These are phyloP conservation scores for Halenospora varia DNA, from an alignment of 495 filamentous ascomycete genomes.

Conservation along the genomic window DNA sequence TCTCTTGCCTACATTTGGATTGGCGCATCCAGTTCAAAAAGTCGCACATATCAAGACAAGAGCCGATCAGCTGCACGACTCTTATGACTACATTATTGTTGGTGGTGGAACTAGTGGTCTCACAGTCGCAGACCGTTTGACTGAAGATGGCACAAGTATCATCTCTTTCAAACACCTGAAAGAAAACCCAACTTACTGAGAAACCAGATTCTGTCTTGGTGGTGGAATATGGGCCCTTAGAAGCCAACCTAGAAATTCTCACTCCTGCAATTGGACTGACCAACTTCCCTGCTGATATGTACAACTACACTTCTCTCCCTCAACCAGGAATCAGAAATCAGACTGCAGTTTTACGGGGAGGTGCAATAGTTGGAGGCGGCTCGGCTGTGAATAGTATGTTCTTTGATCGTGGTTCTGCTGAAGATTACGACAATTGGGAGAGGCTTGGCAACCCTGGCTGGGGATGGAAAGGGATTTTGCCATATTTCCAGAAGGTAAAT, in stretches of 20 bases:
- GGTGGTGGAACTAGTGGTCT: background rate
- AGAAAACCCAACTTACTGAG: too few relatives aligned
- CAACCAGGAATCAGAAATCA: background rate
- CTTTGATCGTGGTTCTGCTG: slow-evolving; percentile 37
- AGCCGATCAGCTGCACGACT: background rate
- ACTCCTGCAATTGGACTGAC: background rate
- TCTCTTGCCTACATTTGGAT: background rate
- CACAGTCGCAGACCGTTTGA: background rate
- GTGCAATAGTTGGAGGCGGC: slow-evolving; percentile 39
- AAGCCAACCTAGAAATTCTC: background rate
- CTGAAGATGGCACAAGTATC: background rate
- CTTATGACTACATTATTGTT: slow-evolving; percentile 3
- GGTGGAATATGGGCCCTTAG: background rate
- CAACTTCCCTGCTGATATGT: background rate
- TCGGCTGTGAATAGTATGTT: slow-evolving; percentile 43
- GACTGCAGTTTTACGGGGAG: background rate
- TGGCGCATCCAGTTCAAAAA: background rate
- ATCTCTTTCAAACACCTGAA: background rate
- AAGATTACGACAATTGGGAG: slow-evolving; percentile 57
- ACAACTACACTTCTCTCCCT: background rate
- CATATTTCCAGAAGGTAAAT: slow-evolving; percentile 24
- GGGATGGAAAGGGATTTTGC: slow-evolving; percentile 24
- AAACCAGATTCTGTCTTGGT: slow-evolving; percentile 1
- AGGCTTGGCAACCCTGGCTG: slow-evolving; percentile 46
- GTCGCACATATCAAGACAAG: background rate